A percentile compares a stretch with the other conserved stretches of the same genome.
phyloP scores from a whole-genome alignment of 179 eudicot species.

The Gypsophila paniculata region DNA sequence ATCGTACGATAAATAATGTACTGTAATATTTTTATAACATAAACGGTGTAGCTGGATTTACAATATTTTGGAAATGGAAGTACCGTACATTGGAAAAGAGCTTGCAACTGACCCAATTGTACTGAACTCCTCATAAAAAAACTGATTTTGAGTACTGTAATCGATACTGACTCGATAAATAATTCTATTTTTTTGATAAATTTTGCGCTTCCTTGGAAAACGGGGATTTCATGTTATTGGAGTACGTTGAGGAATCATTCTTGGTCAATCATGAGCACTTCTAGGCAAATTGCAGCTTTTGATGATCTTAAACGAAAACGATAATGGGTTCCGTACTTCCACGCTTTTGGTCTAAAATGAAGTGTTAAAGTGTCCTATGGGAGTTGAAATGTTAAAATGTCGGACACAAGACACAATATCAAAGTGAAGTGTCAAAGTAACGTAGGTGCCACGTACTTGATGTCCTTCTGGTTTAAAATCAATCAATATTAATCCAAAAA shows the following conservation, averaged over 20 bases:
- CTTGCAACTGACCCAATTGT: not conserved
- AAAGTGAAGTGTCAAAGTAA: too few species aligned
- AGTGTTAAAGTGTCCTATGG: too few species aligned
- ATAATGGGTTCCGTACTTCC: too few species aligned
- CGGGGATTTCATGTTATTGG: not conserved
- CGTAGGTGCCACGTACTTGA: too few species aligned
- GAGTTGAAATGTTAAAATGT: too few species aligned
- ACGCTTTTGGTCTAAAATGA: too few species aligned
- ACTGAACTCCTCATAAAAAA: not conserved
- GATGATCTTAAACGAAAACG: not conserved
- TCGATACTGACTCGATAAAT: slow-evolving; percentile 1
- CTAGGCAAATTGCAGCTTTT: not conserved
- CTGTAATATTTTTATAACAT: slow-evolving; percentile 1
- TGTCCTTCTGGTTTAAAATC: too few species aligned
- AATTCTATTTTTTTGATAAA: not conserved
- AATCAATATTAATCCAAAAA: too few species aligned
- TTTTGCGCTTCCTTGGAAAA: not conserved
- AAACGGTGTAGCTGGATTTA: slow-evolving; percentile 8
- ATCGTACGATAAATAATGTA: slow-evolving; percentile 17
- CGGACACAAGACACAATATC: too few species aligned
- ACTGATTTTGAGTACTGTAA: slow-evolving; percentile 5
- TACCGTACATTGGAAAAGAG: slow-evolving; percentile 20
- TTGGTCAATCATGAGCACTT: slow-evolving; percentile 5
- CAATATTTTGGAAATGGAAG: slow-evolving; percentile 21
- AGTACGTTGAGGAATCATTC: not conserved